Evolutionary conservation across 352 stramenopile genomes (phyloP), one percentile per base, ranked within the genome.

Genomic region (Pythium guiyangense): DNA sequence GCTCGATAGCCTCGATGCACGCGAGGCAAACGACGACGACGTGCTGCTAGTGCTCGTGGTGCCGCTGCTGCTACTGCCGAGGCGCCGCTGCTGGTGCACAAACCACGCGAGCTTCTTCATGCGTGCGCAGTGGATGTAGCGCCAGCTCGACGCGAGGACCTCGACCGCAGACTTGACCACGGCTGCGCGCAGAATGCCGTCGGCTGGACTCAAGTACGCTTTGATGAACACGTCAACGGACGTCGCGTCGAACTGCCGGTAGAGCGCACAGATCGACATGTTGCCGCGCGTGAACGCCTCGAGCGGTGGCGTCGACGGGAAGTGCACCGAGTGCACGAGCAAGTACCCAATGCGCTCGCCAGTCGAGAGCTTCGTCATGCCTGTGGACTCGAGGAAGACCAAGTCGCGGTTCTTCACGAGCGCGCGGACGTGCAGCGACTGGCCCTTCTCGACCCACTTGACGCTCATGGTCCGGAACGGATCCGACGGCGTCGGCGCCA

Each of bases 81-180:
- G n/a, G n/a, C n/a, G n/a, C n/a, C n/a, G n/a, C n/a, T n/a, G n/a
- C n/a, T n/a, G n/a, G n/a, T n/a, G n/a, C n/a, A n/a, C n/a, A n/a
- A 89, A 10, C 31, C 31, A 89, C 56, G 73, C 56, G 17, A 88
- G 75, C 54, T 88, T 90, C 46, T 81, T 80, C 74, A 85, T 84
- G n/a, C 75, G 73, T 8, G 69, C 71, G 57, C 77, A 90, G 17
- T 80, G 50, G 40, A 86, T 70, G 42, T 72, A 59, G 10, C 51
- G 59, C 1, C 62, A 68, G 0, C 59, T 61, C 14, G 70, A 63
- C 43, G 69, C 60, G 58, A 89, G 67, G 3, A 57, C 39, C 2
- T 81, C 52, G 18, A 69, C 63, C 52, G 69, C 68, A 14, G 77
- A 71, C 8, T 62, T 67, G n/a, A 74, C 63, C 1, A 64, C 67